Base-by-base conservation (phyloP, 1,139 yeast species). In the Arxiozyma telluris region DNA sequence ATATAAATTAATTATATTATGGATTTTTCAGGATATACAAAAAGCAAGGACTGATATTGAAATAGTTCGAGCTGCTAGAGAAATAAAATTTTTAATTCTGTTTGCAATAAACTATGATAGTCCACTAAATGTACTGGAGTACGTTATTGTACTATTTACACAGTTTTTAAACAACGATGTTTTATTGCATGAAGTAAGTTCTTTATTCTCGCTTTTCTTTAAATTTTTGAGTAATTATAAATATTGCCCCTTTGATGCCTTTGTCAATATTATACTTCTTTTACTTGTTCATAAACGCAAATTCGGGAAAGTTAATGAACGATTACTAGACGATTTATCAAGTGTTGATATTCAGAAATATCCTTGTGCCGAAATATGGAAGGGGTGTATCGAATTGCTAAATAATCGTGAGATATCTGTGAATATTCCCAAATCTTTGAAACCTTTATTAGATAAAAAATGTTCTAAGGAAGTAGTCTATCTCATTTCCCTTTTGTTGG, bases 1-100 rank as follows among this genome's bases (percentile, higher is more conserved):
- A 22, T 42, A 61, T 11, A 51, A 53, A 17, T 53, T 60, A 45
- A 41, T 61, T 5, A 42, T 61, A 2, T 41, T 55, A 9, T 63
- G 63, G 59, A 53, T 59, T 25, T 42, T 64, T 6, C 50, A 55
- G 15, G 65, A 64, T 27, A 51, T 65, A 17, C 59, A 59, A 25
- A 22, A 45, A 1, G 47, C 61, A 1, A 43, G 23, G 3, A 42
- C 53, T 15, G 8, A 18, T 1, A 49, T 54, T 17, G 60, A 59
- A 43, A 53, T 53, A n/a, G 4, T 47, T 8, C 23, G 50, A 21
- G 53, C 55, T 18, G 12, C 54, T 21, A 38, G 54, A 3, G 57
- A 54, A 44, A 41, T 55, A 9, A 49, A 53, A n/a, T 34, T 47
- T 22, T 15, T 64, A 5, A n/a, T 64, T 6, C 45, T 63, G 1